phyloP scores from a whole-genome alignment of 306 rosid genomes.

The Glycine latifolia region DNA sequence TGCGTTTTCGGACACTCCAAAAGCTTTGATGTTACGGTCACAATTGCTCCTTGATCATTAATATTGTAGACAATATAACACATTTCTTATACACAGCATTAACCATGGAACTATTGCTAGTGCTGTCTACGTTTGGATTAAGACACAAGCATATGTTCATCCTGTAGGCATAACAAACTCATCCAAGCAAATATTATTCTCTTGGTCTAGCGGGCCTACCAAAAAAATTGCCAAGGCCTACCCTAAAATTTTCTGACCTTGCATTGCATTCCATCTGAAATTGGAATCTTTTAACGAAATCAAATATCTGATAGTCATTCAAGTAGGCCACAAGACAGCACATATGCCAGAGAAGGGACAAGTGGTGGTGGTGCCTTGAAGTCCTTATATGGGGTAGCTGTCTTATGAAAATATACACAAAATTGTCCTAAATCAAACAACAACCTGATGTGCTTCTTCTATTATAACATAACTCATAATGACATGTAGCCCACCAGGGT shows the following conservation, averaged over 20 bases:
- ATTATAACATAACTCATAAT: slow-evolving; percentile 38
- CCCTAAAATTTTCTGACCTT: background rate
- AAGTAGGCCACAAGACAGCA: slow-evolving; percentile 25
- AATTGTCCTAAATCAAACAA: slow-evolving; percentile 17
- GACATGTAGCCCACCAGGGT: slow-evolving; percentile 21
- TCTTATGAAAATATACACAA: slow-evolving; percentile 29
- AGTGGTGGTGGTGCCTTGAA: slow-evolving; percentile 32
- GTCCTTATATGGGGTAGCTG: slow-evolving; percentile 35
- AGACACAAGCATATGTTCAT: background rate
- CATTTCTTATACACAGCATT: background rate
- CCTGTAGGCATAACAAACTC: background rate
- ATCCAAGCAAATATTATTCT: slow-evolving; percentile 18
- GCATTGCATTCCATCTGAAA: slow-evolving; percentile 4
- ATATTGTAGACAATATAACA: background rate
- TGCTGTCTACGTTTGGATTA: background rate
- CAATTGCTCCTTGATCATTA: background rate
- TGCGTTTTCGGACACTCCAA: background rate
- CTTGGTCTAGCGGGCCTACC: background rate
- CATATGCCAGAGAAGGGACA: slow-evolving; percentile 16
- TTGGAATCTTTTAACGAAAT: slow-evolving; percentile 14
- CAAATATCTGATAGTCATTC: background rate
- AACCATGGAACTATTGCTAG: slow-evolving; percentile 5
- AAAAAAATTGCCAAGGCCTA: background rate
- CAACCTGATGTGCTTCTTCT: slow-evolving; percentile 15
- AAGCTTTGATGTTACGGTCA: background rate